Evolutionary conservation across 1,284 basidiomycete species (phyloP).

Genomic region (Omphalotus olearius): DNA sequence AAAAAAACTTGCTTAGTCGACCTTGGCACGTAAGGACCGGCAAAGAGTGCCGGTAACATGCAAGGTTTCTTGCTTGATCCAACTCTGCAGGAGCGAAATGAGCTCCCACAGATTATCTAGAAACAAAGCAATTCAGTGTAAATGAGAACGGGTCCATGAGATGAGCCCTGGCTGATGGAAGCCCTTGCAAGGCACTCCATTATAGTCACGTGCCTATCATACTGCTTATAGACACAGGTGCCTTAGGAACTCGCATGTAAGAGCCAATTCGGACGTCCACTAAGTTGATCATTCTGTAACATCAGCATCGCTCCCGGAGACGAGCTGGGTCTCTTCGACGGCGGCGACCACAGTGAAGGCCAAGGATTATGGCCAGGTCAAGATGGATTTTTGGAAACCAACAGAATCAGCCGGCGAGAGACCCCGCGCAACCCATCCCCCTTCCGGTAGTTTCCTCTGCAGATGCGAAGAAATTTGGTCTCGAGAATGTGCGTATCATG

Average conservation of each 20-base stretch:
- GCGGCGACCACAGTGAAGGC: constrained; percentile 3
- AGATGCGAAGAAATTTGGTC: constrained; percentile 81
- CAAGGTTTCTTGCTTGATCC: too few relatives aligned
- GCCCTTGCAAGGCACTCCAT: neutral
- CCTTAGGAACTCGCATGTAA: neutral
- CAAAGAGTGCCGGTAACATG: too few relatives aligned
- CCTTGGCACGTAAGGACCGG: too few relatives aligned
- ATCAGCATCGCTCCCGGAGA: constrained; percentile 3
- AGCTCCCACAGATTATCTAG: too few relatives aligned
- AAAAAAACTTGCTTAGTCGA: too few relatives aligned
- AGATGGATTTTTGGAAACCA: constrained; percentile 31
- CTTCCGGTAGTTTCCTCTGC: constrained; percentile 42
- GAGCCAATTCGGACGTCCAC: neutral
- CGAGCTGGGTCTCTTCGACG: constrained; percentile 7
- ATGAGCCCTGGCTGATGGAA: too few relatives aligned
- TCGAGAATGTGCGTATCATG: constrained; percentile 79
- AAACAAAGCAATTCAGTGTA: too few relatives aligned
- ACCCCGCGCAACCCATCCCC: constrained; percentile 20
- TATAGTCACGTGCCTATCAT: neutral
- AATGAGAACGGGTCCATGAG: too few relatives aligned
- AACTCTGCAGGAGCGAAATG: too few relatives aligned
- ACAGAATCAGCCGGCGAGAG: constrained; percentile 9
- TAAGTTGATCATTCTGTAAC: neutral
- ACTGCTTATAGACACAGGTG: neutral
- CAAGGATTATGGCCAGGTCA: constrained; percentile 36